Conservation (phyloP, 2,329 filamentous ascomycete species). For the Colletotrichum cereale region DNA sequence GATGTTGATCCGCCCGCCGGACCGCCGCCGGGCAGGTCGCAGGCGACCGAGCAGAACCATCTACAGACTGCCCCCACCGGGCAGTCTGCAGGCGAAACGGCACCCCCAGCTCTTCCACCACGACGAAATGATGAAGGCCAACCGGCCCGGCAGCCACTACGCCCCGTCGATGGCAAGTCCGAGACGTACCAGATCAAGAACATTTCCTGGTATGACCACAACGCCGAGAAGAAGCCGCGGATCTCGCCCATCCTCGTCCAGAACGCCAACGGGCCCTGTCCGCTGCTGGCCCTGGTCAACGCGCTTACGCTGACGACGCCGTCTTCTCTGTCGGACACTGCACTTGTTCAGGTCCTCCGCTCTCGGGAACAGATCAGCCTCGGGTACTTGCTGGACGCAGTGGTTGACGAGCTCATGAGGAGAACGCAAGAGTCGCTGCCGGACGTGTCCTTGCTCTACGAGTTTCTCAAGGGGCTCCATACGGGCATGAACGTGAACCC, state of each 20-base stretch:
- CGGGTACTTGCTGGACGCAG: slow-evolving; percentile 84
- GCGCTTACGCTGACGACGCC: slow-evolving; percentile 88
- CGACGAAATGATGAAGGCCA: slow-evolving; percentile 48
- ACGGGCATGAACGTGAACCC: slow-evolving; percentile 99
- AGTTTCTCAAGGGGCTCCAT: slow-evolving; percentile 88
- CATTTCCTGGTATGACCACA: slow-evolving; percentile 83
- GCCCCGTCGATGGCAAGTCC: slow-evolving; percentile 59
- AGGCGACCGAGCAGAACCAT: neutral
- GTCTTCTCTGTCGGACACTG: slow-evolving; percentile 70
- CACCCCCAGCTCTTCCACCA: slow-evolving; percentile 55
- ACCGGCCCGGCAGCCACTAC: slow-evolving; percentile 52
- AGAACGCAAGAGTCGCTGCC: slow-evolving; percentile 76
- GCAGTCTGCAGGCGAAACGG: slow-evolving; percentile 5
- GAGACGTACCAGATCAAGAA: slow-evolving; percentile 96
- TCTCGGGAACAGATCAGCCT: slow-evolving; percentile 90
- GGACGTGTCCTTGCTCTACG: slow-evolving; percentile 88
- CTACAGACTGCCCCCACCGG: neutral
- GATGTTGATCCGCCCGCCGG: slow-evolving; percentile 30
- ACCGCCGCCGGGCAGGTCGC: neutral
- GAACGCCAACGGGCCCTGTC: slow-evolving; percentile 95
- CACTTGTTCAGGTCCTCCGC: slow-evolving; percentile 81
- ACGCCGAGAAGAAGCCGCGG: slow-evolving; percentile 70
- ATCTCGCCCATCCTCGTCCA: slow-evolving; percentile 91
- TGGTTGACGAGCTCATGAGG: slow-evolving; percentile 91
- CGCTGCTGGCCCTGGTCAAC: slow-evolving; percentile 92